A percentile compares a stretch with the other conserved stretches of the same genome.
phyloP scores from a whole-genome alignment of 306 rosid species.

The Crotalaria pallida region DNA sequence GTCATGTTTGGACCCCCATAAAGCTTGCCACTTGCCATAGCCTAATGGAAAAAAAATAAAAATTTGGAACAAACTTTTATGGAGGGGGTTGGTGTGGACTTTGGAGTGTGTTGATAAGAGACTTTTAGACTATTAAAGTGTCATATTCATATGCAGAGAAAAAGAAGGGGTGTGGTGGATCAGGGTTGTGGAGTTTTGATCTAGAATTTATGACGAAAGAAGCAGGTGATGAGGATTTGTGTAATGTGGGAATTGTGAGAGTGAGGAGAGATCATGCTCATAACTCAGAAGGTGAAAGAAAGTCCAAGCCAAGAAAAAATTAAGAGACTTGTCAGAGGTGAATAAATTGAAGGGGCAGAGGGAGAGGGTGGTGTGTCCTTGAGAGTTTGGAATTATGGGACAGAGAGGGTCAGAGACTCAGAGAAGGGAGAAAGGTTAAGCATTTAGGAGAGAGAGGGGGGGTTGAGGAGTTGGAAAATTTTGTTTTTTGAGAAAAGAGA shows the following conservation, averaged over 20 bases:
- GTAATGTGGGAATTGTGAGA: constrained; percentile 51
- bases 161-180: background rate
- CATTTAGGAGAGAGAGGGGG: too few species aligned
- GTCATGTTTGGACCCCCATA: constrained; percentile 46
- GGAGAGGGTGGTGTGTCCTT: background rate
- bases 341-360: constrained; percentile 4
- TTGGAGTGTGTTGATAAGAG: background rate
- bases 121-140: constrained; percentile 13
- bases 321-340: constrained; percentile 16
- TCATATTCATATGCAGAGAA: constrained; percentile 11
- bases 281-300: constrained; percentile 16
- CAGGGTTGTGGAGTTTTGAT: background rate
- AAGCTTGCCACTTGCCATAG: constrained; percentile 48
- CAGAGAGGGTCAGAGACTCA: background rate
- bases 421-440: background rate
- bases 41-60: background rate
- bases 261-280: constrained; percentile 36
- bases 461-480: constrained; percentile 27
- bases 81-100: background rate
- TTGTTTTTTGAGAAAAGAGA: background rate
- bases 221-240: constrained; percentile 33
- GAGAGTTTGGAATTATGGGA: constrained; percentile 15
- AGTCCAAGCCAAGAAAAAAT: background rate
- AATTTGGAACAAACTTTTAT: background rate
- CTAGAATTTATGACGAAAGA: constrained; percentile 37